phyloP scores from a whole-genome alignment of 2,329 filamentous ascomycete genomes.

The Monilinia laxa region DNA sequence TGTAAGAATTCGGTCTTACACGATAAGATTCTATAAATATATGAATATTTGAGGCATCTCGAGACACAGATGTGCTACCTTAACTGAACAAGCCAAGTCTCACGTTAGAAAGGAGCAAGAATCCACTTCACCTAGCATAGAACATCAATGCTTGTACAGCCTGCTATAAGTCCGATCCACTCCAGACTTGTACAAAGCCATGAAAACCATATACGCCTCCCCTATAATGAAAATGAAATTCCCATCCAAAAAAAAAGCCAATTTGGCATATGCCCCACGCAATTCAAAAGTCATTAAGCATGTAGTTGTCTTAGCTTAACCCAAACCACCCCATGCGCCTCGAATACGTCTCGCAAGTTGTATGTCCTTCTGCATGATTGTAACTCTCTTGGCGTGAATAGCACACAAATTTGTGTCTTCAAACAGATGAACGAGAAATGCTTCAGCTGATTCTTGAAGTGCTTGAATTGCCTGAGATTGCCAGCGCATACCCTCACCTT shows the following conservation, averaged over 20 bases:
- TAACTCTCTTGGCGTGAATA: constrained; percentile 94
- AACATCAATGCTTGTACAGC: neutral
- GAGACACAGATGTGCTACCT: constrained; percentile 4
- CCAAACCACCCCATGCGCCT: constrained; percentile 72
- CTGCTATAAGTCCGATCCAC: constrained; percentile 3
- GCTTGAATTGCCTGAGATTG: constrained; percentile 93
- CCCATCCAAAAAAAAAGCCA: constrained; percentile 9
- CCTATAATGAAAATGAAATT: neutral
- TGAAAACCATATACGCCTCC: constrained; percentile 12
- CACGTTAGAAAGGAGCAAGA: neutral
- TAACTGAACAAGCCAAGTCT: constrained; percentile 9
- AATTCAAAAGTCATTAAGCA: constrained; percentile 10
- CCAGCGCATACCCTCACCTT: constrained; percentile 77
- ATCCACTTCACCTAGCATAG: neutral
- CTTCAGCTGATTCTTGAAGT: constrained; percentile 93
- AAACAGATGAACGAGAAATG: constrained; percentile 93
- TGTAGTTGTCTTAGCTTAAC: constrained; percentile 37
- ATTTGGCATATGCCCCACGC: constrained; percentile 7
- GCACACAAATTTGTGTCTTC: constrained; percentile 95
- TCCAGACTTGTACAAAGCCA: constrained; percentile 7
- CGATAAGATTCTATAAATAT: neutral
- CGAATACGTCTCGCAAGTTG: constrained; percentile 82
- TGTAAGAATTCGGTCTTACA: neutral
- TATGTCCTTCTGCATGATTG: constrained; percentile 98
- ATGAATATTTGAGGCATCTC: neutral